Base-by-base conservation (phyloP, 257 asterid species). In the Echium plantagineum region DNA sequence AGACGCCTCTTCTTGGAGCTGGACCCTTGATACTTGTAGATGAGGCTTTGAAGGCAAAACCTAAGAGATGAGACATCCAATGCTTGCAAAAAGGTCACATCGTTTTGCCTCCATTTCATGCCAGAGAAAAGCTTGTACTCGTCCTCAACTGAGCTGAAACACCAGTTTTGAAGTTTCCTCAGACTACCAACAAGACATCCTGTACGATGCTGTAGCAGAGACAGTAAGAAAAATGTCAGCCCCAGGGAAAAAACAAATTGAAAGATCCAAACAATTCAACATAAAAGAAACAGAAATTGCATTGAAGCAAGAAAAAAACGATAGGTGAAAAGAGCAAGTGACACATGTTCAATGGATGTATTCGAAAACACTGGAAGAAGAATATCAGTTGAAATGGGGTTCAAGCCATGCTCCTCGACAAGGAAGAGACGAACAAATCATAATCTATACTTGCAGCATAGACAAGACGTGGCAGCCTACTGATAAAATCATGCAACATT, bases 141-240 rank as follows among this genome's bases (percentile, higher is more conserved):
- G 55, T 75, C 85, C 31, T 65, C 38, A 35, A 75, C 66, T 54
- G 82, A 67, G 2, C 75, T 57, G 65, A 70, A 21, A 61, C 82
- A 72, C 85, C 85, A 79, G 57, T 72, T 79, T 68, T 79, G 85
- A 67, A 73, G 56, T 53, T 76, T 76, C 67, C 85, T 79, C 21
- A 79, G 67, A 70, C 82, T 70, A 20, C 85, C 85, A 2, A 79
- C 80, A 0, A 79, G 72, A 61, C 78, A 76, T 15, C 85, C 85
- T 8, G 85, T 76, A 6, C 85, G 75, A 62, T 79, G 85, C 82
- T 79, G 80, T 71, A 53, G 2, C 19, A 32, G 4, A 57, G 28
- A 63, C 32, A 4, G 20, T 18, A 5, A 26, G 42, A n/a, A 57
- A 58, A 63, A 52, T 13, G 56, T 56, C 55, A 55, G 57, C 19